These are phyloP conservation scores for Circinella minor DNA, from an alignment of 371 early-diverging fungal genomes.

Conservation along the genomic window DNA sequence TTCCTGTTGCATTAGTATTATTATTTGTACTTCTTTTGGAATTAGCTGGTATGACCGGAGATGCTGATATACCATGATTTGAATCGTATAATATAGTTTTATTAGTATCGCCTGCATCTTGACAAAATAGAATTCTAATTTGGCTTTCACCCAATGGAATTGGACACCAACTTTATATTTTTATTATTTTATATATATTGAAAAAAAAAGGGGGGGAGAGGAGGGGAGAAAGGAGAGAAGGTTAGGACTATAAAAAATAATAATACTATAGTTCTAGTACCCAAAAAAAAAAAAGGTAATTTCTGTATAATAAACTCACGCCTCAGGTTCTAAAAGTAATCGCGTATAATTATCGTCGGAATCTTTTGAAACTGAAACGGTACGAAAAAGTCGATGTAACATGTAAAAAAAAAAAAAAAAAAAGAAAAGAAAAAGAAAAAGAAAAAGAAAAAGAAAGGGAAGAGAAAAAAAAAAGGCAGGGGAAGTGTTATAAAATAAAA, in stretches of 20 bases:
- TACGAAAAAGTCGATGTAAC: constrained; percentile 49
- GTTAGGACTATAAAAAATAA: too few relatives aligned
- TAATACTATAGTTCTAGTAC: too few relatives aligned
- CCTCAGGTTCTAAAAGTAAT: constrained; percentile 43
- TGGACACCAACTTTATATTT: constrained; percentile 36
- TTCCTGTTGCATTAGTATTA: too few relatives aligned
- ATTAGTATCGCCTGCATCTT: constrained; percentile 47
- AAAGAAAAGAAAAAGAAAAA: neutral
- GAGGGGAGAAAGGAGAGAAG: too few relatives aligned
- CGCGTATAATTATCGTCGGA: constrained; percentile 37
- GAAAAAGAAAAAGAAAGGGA: too few relatives aligned
- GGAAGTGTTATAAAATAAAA: too few relatives aligned
- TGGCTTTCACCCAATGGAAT: constrained; percentile 33
- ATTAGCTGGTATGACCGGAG: constrained; percentile 17
- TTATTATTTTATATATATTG: neutral
- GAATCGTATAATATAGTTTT: constrained; percentile 52
- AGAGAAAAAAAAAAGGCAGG: too few relatives aligned
- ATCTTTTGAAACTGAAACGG: constrained; percentile 39
- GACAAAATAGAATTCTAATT: constrained; percentile 44
- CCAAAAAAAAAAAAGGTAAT: too few relatives aligned
- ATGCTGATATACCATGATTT: constrained; percentile 21
- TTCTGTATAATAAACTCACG: constrained; percentile 27
- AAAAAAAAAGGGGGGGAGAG: constrained; percentile 6
- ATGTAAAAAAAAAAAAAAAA: constrained; percentile 12
- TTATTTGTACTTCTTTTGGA: neutral